Conservation (phyloP, 345 rosid species). For the Lepidium africanum region DNA sequence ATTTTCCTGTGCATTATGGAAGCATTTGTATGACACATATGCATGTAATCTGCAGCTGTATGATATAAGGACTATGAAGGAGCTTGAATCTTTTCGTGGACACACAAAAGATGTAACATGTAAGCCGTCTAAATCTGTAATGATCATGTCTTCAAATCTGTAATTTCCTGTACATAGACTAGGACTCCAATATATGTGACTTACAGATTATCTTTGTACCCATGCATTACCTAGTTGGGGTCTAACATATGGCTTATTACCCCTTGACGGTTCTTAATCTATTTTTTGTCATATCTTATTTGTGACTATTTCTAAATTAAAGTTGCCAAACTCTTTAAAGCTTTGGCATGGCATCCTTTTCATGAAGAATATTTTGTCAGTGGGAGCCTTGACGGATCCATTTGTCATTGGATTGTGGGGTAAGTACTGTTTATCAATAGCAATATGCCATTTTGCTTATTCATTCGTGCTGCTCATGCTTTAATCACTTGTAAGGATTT, state of each 20-base stretch:
- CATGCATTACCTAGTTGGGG: background rate
- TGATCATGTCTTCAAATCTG: constrained; percentile 13
- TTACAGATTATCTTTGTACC: background rate
- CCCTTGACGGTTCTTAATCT: background rate
- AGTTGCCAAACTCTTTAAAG: constrained; percentile 27
- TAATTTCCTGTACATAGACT: background rate
- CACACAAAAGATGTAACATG: constrained; percentile 91
- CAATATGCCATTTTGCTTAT: background rate
- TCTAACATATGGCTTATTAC: background rate
- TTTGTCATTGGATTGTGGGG: constrained; percentile 98
- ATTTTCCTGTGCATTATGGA: background rate
- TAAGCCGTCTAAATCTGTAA: constrained; percentile 34
- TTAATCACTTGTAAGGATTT: background rate
- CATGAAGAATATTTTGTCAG: constrained; percentile 98
- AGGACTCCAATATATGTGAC: background rate
- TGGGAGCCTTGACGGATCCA: constrained; percentile 89
- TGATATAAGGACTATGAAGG: constrained; percentile 98
- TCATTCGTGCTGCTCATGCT: background rate
- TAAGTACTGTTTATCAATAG: constrained; percentile 21
- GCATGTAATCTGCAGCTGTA: constrained; percentile 54
- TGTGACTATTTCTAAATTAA: constrained; percentile 1
- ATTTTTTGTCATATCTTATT: background rate
- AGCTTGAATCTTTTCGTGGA: constrained; percentile 97
- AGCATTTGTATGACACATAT: constrained; percentile 7
- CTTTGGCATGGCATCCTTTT: constrained; percentile 98